phyloP scores from a whole-genome alignment of 2,329 filamentous ascomycete species.

The Fusarium redolens region DNA sequence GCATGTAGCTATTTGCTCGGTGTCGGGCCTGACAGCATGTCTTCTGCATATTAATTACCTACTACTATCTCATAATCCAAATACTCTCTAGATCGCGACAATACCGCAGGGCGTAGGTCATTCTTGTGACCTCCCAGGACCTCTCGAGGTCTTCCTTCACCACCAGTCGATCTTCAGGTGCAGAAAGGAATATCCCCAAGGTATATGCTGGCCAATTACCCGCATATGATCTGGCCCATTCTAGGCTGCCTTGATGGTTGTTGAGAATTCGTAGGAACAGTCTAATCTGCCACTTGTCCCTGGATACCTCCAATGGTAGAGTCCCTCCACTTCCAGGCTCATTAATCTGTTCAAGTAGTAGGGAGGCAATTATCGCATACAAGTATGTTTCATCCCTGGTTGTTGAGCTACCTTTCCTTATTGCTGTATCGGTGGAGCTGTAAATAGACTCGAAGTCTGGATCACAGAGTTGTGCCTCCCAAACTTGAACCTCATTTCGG shows the following conservation, averaged over 20 bases:
- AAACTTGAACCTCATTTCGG: slow-evolving; percentile 12
- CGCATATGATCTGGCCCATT: slow-evolving; percentile 44
- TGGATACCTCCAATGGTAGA: neutral
- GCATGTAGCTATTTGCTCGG: too few relatives aligned
- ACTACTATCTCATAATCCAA: neutral
- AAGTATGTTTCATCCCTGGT: slow-evolving; percentile 34
- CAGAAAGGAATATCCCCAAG: slow-evolving; percentile 30
- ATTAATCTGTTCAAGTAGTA: slow-evolving; percentile 31
- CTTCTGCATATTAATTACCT: accelerated
- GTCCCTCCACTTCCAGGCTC: neutral
- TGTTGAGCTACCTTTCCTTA: neutral
- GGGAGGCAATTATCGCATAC: slow-evolving; percentile 32
- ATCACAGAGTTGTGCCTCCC: slow-evolving; percentile 22
- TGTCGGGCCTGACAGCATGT: neutral
- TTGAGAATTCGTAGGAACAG: slow-evolving; percentile 22
- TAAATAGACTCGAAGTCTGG: neutral
- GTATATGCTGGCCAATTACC: slow-evolving; percentile 43
- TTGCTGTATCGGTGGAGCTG: neutral
- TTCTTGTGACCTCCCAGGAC: slow-evolving; percentile 29
- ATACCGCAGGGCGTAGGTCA: slow-evolving; percentile 28
- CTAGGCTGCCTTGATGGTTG: slow-evolving; percentile 11
- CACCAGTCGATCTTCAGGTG: slow-evolving; percentile 15
- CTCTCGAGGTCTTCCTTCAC: slow-evolving; percentile 30
- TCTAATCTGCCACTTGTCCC: slow-evolving; percentile 32
- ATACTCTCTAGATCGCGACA: slow-evolving; percentile 32